Conservation (phyloP, 1,139 yeast species). For the Diutina catenulata region DNA sequence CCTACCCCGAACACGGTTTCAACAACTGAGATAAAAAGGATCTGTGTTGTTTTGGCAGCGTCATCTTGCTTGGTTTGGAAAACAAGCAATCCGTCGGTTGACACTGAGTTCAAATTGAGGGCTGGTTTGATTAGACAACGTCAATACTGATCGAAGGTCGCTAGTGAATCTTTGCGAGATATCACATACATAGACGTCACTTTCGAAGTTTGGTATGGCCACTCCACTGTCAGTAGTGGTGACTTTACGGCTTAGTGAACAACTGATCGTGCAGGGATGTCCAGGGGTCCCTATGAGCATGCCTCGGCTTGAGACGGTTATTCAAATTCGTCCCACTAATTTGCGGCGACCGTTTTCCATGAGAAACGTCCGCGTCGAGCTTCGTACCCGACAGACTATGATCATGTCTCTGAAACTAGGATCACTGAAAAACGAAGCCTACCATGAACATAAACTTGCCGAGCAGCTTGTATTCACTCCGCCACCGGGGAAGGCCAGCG, state of each 20-base stretch:
- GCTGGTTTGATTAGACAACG: too few relatives aligned
- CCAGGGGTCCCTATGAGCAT: slow-evolving; percentile 54
- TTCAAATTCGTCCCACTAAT: slow-evolving; percentile 27
- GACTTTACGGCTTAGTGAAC: neutral
- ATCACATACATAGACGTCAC: too few relatives aligned
- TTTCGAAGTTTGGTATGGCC: too few relatives aligned
- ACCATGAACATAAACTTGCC: slow-evolving; percentile 24
- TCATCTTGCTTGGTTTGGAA: too few relatives aligned
- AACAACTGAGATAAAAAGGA: too few relatives aligned
- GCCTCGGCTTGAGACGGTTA: slow-evolving; percentile 34
- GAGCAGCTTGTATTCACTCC: slow-evolving; percentile 27
- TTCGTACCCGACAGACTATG: slow-evolving; percentile 28
- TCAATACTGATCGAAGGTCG: too few relatives aligned
- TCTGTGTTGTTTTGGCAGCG: too few relatives aligned
- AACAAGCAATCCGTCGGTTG: too few relatives aligned
- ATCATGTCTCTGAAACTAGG: slow-evolving; percentile 30
- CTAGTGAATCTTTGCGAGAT: too few relatives aligned
- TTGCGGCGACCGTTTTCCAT: slow-evolving; percentile 26
- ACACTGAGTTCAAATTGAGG: too few relatives aligned
- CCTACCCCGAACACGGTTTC: too few relatives aligned
- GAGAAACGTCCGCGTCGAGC: slow-evolving; percentile 25
- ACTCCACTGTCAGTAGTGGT: slow-evolving; percentile 5
- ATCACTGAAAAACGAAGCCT: slow-evolving; percentile 20
- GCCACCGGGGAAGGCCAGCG: slow-evolving; percentile 21
- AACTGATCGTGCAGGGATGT: slow-evolving; percentile 38